A percentile compares a stretch with the other conserved stretches of the same genome.
These are phyloP conservation scores for Epicoccum nigrum DNA, from an alignment of 2,329 filamentous ascomycete genomes.

Conservation along the genomic window DNA sequence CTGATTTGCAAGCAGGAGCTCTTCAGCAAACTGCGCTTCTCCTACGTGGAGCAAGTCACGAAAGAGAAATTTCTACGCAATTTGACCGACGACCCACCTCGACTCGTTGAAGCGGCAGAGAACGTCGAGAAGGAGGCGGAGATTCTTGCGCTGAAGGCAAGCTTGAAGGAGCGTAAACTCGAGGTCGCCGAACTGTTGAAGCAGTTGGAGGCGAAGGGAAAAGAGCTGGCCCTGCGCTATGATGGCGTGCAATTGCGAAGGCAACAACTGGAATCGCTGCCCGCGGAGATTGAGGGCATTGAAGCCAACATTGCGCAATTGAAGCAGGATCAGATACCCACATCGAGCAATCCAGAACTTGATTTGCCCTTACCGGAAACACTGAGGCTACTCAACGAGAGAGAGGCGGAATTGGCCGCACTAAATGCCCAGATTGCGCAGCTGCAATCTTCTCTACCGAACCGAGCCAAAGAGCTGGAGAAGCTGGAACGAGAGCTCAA, in stretches of 20 bases:
- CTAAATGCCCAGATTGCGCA: slow-evolving; percentile 53
- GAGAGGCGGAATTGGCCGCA: slow-evolving; percentile 50
- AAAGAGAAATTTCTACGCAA: slow-evolving; percentile 97
- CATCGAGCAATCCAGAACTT: slow-evolving; percentile 49
- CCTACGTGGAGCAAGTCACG: slow-evolving; percentile 96
- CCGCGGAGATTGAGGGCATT: slow-evolving; percentile 58
- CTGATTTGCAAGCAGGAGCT: slow-evolving; percentile 66
- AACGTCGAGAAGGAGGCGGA: slow-evolving; percentile 66
- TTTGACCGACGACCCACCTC: slow-evolving; percentile 87
- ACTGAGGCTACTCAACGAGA: slow-evolving; percentile 45
- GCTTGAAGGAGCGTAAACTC: slow-evolving; percentile 78
- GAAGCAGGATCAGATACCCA: slow-evolving; percentile 45
- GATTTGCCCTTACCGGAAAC: slow-evolving; percentile 54
- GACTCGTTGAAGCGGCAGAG: slow-evolving; percentile 81
- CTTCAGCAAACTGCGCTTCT: slow-evolving; percentile 95
- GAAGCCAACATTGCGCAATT: slow-evolving; percentile 58
- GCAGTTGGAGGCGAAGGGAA: slow-evolving; percentile 70
- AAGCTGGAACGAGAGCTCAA: slow-evolving; percentile 70
- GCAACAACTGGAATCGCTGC: slow-evolving; percentile 58
- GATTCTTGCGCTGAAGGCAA: slow-evolving; percentile 71
- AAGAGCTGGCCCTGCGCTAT: slow-evolving; percentile 64
- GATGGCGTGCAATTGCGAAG: slow-evolving; percentile 61
- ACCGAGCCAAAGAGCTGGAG: slow-evolving; percentile 71
- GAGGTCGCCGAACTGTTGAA: slow-evolving; percentile 76
- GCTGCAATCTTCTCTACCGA: slow-evolving; percentile 67